Percentiles rank a stretch among this genome's conserved stretches.
Evolutionary conservation across 352 stramenopile species (phyloP).

Genomic region (Elongisporangium undulatum): DNA sequence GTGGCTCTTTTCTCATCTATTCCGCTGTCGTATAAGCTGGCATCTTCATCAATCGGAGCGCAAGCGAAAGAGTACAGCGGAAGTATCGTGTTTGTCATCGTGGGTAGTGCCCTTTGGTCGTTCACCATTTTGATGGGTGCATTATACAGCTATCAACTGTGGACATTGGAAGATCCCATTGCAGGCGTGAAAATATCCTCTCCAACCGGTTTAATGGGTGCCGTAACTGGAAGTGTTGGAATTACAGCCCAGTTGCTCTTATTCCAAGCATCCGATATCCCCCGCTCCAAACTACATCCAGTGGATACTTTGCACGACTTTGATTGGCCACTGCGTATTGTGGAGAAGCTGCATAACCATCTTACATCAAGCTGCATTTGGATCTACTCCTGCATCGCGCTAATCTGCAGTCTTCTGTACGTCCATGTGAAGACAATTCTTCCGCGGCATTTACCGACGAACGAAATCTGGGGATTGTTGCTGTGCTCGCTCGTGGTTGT

Average conservation of each 20-base stretch:
- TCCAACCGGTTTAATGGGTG: conserved; percentile 35
- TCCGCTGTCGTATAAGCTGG: conserved; percentile 42
- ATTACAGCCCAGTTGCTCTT: conserved; percentile 43
- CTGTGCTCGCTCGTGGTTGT: conserved; percentile 33
- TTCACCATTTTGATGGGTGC: conserved; percentile 46
- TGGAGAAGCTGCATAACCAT: conserved; percentile 8
- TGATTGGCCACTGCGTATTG: conserved; percentile 6
- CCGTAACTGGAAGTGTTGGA: conserved; percentile 40
- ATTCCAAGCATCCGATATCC: conserved; percentile 26
- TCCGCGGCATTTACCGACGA: conserved; percentile 18
- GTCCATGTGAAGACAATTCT: conserved; percentile 24
- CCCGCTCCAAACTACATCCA: background rate
- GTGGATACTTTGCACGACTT: background rate
- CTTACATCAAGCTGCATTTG: conserved; percentile 8
- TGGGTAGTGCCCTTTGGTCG: conserved; percentile 50
- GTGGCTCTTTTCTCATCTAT: conserved; percentile 50
- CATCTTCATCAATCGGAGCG: conserved; percentile 16
- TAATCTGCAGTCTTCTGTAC: conserved; percentile 13
- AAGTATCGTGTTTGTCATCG: conserved; percentile 45
- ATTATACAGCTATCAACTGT: conserved; percentile 44
- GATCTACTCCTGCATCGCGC: conserved; percentile 12
- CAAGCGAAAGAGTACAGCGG: conserved; percentile 30
- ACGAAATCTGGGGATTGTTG: conserved; percentile 22
- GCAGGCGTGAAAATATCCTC: background rate
- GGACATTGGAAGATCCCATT: conserved; percentile 18